Base-by-base conservation (phyloP, 2,329 filamentous ascomycete genomes). In the Aureobasidium uvarum region DNA sequence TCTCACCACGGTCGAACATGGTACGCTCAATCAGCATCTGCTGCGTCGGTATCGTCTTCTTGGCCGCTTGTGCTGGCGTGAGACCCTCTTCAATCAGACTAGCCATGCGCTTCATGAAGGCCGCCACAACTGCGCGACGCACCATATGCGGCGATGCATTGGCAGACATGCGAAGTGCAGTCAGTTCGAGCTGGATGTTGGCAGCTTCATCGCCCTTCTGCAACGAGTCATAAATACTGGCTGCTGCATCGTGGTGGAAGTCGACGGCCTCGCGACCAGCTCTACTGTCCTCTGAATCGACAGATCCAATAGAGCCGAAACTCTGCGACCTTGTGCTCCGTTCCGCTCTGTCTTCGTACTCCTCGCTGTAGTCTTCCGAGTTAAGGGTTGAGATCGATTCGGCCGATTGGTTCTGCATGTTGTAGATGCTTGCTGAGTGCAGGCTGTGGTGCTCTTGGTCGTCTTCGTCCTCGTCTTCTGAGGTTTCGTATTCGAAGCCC, bases 131-230 rank as follows among this genome's bases (percentile, higher is more conserved):
- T 18, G 95, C 92, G 39, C 89, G 88, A 51, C 94, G 90, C 72
- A 98, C 91, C 76, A 95, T 90, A 69, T 89, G 85, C 73, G 96
- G 94, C 0, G 92, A 93, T 2, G 95, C 95, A 72, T 98, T 92
- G 72, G 90, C 91, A 64, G 89, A 89, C 76, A 99, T 91, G 13
- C 94, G 89, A n/a, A 98, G 83, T 54, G 92, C 91, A 81, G 93
- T 96, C 68, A 99, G 90, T 75, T 99, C 95, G 39, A 98, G 85
- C 75, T 94, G 92, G 72, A 96, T 93, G 69, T 96, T 95, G 74
- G 96, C 91, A 13, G 87, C 85, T 16, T 86, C 85, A 58, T 86
- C 81, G 25, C 88, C 89, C 67, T 86, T 85, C 60, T 89, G 88
- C 48, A 98, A 83, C 28, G 92, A 90, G 72, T 97, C 93, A 68